Base-by-base conservation (phyloP, 2,329 filamentous ascomycete genomes). In the Paradendryphiella salina region DNA sequence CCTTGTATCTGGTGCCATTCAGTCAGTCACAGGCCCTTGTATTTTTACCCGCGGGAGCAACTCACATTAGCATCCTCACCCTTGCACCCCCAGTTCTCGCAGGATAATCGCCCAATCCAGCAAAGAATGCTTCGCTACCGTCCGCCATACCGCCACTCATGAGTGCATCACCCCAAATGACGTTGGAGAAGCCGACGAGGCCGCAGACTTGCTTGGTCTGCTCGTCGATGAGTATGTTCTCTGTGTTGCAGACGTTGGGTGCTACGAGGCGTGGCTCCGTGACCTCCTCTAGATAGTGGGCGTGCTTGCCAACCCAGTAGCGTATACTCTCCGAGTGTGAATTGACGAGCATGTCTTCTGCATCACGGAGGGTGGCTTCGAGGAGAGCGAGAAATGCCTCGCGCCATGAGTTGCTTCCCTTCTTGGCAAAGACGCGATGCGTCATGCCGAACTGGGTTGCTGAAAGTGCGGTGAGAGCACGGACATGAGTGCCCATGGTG, bases 331-430 rank as follows among this genome's bases (percentile, higher is more conserved):
- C 75, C 59, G 84, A 84, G 0, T 82, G 82, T 5, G 84, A 63
- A 50, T 77, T 80, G 57, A 85, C 76, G 10, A 83, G 77, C 67
- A 80, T 79, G 50, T 85, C 82, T 62, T 85, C 82, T 13, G 77
- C 80, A 58, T 85, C 82, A 13, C 80, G 79, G 18, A 85, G 70
- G 7, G 78, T 69, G 9, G 75, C 71, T 62, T 84, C 82, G 15
- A 84, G 70, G 32, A 84, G 73, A 5, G 65, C 60, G 18, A 77
- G 67, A 57, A 84, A 85, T 10, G 77, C 78, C 47, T 79, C 75
- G 45, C 74, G 72, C 82, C 82, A 85, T 3, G 77, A 78, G n/a
- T 57, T 61, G 47, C 67, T 75, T 13, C 80, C 79, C 18, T 66
- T 66, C n/a, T 76, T 75, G 11, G 65, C 65, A 35, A 75, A 75